These are phyloP conservation scores for Panellus pusillus DNA, from an alignment of 768 basidiomycete species.

Conservation along the genomic window DNA sequence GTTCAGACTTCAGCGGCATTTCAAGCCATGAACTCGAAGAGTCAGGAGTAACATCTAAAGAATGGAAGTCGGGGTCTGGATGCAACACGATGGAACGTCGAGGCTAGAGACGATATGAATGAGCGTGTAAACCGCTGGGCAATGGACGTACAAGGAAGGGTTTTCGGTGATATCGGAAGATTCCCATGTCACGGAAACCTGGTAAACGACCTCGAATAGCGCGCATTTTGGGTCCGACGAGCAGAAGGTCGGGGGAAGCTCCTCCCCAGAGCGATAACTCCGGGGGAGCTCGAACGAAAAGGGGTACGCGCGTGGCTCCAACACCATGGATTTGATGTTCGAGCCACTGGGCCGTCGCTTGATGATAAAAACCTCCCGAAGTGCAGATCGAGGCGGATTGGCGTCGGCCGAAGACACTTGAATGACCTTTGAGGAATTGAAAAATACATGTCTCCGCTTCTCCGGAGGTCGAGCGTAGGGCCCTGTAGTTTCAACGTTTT, in stretches of 20 bases:
- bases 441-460: constrained; percentile 47
- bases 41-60: constrained; percentile 45
- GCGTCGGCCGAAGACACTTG: constrained; percentile 38
- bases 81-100: constrained; percentile 62
- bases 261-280: constrained; percentile 49
- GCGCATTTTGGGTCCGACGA: constrained; percentile 30
- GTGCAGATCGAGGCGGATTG: constrained; percentile 35
- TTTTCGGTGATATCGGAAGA: constrained; percentile 43
- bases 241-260: constrained; percentile 62
- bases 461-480: constrained; percentile 20
- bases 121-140: constrained; percentile 6
- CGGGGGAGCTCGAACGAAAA: constrained; percentile 62
- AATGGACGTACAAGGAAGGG: constrained; percentile 46
- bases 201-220: constrained; percentile 51
- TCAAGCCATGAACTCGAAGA: constrained; percentile 64
- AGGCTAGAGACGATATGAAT: constrained; percentile 40
- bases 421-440: constrained; percentile 45
- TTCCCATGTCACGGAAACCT: constrained; percentile 59
- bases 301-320: constrained; percentile 42
- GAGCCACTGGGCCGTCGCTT: constrained; percentile 47
- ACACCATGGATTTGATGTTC: constrained; percentile 33
- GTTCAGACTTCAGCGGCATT: constrained; percentile 62
- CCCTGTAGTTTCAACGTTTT: constrained; percentile 25
- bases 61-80: constrained; percentile 60
- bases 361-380: constrained; percentile 42